These are phyloP conservation scores for Lagerstroemia speciosa DNA, from an alignment of 345 rosid species.

Conservation along the genomic window DNA sequence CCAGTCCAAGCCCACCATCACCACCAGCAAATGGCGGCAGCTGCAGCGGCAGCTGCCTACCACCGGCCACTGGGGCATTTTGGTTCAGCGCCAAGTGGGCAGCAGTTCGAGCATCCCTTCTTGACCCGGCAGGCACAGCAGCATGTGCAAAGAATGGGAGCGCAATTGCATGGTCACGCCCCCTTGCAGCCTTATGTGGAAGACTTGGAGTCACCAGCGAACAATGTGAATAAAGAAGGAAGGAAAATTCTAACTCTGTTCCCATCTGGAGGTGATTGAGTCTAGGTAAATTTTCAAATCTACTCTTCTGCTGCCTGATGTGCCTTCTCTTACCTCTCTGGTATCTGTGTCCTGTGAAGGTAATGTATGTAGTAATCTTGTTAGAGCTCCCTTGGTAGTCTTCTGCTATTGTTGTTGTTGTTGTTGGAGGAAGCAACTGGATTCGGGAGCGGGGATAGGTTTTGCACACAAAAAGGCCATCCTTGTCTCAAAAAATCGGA, in stretches of 20 bases:
- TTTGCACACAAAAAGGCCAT: too few relatives aligned
- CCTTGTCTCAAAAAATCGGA: neutral
- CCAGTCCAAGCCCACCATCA: conserved; percentile 56
- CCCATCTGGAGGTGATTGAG: conserved; percentile 34
- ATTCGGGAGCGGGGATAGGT: neutral
- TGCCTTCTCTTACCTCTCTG: neutral
- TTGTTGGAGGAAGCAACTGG: neutral
- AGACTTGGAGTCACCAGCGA: conserved; percentile 52
- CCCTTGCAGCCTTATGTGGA: conserved; percentile 44
- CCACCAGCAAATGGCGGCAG: conserved; percentile 33
- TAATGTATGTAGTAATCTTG: neutral
- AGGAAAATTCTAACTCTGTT: conserved; percentile 89
- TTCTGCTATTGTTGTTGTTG: neutral
- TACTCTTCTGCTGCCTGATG: neutral
- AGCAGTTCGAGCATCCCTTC: conserved; percentile 65
- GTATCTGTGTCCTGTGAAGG: neutral
- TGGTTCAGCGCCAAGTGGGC: conserved; percentile 57
- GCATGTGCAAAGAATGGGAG: conserved; percentile 45
- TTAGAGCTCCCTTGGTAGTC: neutral
- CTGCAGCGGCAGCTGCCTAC: conserved; percentile 37
- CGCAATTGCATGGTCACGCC: conserved; percentile 50
- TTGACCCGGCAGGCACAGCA: conserved; percentile 50
- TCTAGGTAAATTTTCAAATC: conserved; percentile 20
- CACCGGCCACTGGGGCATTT: conserved; percentile 69
- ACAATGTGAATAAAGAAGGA: conserved; percentile 45